Percentiles rank a stretch among this genome's conserved stretches.
Evolutionary conservation across 306 rosid species (phyloP).

Genomic region (Casuarina cunninghamiana): DNA sequence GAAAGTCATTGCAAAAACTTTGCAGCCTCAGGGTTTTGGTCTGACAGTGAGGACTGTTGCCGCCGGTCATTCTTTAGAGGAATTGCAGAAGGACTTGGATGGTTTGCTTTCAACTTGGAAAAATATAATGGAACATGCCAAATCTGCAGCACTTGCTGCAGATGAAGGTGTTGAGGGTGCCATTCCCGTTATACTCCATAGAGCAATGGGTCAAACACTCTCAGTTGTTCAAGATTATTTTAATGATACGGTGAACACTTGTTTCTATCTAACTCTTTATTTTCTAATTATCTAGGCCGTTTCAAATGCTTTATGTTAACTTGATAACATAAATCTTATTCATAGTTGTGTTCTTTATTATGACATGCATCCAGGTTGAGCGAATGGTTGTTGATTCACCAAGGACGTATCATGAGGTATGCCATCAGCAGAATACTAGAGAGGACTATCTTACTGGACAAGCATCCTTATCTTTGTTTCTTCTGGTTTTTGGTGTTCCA

Average conservation of each 20-base stretch:
- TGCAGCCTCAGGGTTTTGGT: slow-evolving; percentile 97
- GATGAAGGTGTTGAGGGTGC: slow-evolving; percentile 99
- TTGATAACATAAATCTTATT: slow-evolving; percentile 16
- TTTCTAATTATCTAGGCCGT: neutral
- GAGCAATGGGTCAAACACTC: slow-evolving; percentile 95
- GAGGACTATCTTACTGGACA: slow-evolving; percentile 17
- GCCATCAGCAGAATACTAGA: slow-evolving; percentile 18
- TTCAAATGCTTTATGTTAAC: slow-evolving; percentile 14
- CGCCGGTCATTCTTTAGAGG: slow-evolving; percentile 86
- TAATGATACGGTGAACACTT: slow-evolving; percentile 60
- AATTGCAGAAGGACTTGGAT: slow-evolving; percentile 83
- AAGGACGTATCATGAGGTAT: slow-evolving; percentile 95
- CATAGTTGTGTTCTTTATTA: slow-evolving; percentile 32
- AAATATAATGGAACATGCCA: slow-evolving; percentile 79
- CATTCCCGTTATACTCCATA: slow-evolving; percentile 81
- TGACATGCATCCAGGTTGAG: slow-evolving; percentile 59
- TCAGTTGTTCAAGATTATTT: slow-evolving; percentile 98
- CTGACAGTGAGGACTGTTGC: slow-evolving; percentile 96
- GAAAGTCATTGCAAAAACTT: slow-evolving; percentile 84
- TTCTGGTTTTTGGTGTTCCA: slow-evolving; percentile 10
- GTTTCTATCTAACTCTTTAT: slow-evolving; percentile 23
- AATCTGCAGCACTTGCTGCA: slow-evolving; percentile 92
- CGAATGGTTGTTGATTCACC: slow-evolving; percentile 93
- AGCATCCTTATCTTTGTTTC: slow-evolving; percentile 19
- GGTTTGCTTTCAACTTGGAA: slow-evolving; percentile 89